A percentile compares a stretch with the other conserved stretches of the same genome.
phyloP scores from a whole-genome alignment of 352 stramenopile genomes.

The Nothophytophthora sp. region DNA sequence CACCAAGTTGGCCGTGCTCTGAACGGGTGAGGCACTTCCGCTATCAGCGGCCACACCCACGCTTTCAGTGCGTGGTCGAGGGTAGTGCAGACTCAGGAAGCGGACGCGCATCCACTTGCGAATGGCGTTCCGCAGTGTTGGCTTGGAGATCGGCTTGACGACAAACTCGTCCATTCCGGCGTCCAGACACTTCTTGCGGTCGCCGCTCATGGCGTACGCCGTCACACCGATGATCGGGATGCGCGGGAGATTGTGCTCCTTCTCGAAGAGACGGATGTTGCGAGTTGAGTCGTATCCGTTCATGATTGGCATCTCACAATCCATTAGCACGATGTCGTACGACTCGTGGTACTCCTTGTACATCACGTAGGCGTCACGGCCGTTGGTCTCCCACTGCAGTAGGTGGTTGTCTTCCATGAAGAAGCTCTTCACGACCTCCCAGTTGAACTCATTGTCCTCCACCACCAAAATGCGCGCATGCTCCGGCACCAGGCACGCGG shows the following conservation, averaged over 20 bases:
- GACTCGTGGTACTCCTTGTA: slow-evolving; percentile 77
- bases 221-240: slow-evolving; percentile 87
- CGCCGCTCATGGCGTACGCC: slow-evolving; percentile 84
- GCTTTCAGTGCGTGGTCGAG: slow-evolving; percentile 14
- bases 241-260: slow-evolving; percentile 58
- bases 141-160: slow-evolving; percentile 83
- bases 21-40: slow-evolving; percentile 25
- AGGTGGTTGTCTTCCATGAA: slow-evolving; percentile 81
- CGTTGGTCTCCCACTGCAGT: slow-evolving; percentile 84
- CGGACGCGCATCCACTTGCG: slow-evolving; percentile 82
- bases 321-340: slow-evolving; percentile 85
- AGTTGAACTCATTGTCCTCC: slow-evolving; percentile 92
- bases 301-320: slow-evolving; percentile 90
- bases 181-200: slow-evolving; percentile 83
- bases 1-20: slow-evolving; percentile 56
- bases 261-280: slow-evolving; percentile 74
- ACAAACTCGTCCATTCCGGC: slow-evolving; percentile 89
- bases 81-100: slow-evolving; percentile 54
- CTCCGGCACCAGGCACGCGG: slow-evolving; percentile 47
- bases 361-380: slow-evolving; percentile 62
- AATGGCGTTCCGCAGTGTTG: slow-evolving; percentile 60
- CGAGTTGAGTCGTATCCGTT: slow-evolving; percentile 76
- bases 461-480: slow-evolving; percentile 81
- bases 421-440: slow-evolving; percentile 90
- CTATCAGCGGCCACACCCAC: slow-evolving; percentile 3